Conservation (phyloP, 805 yeast genomes). For the Metschnikowia borealis region DNA sequence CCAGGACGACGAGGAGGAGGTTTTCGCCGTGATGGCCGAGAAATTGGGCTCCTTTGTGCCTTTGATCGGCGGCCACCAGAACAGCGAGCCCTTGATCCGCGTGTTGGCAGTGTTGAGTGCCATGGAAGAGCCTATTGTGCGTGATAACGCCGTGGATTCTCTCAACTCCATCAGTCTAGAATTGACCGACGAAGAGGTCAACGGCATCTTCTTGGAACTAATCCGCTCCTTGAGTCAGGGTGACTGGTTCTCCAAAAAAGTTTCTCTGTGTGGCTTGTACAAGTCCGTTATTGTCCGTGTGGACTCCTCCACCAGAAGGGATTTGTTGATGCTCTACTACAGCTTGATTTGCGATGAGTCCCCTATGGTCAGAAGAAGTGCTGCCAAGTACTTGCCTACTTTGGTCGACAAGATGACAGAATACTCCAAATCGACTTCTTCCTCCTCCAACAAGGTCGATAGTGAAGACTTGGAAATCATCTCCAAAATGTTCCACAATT, state of each 20-base stretch:
- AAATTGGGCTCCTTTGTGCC: slow-evolving; percentile 87
- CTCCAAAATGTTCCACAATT: slow-evolving; percentile 73
- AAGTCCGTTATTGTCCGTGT: slow-evolving; percentile 63
- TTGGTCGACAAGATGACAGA: slow-evolving; percentile 54
- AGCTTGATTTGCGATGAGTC: slow-evolving; percentile 84
- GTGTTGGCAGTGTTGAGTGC: slow-evolving; percentile 81
- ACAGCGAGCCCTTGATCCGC: slow-evolving; percentile 50
- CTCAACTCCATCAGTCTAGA: slow-evolving; percentile 65
- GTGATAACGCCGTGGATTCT: slow-evolving; percentile 91
- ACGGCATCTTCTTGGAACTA: slow-evolving; percentile 66
- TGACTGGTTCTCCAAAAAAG: slow-evolving; percentile 91
- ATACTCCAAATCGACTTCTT: slow-evolving; percentile 39
- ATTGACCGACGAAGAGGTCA: slow-evolving; percentile 59
- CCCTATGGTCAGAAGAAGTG: slow-evolving; percentile 96
- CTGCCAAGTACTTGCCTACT: slow-evolving; percentile 78
- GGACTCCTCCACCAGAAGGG: slow-evolving; percentile 50
- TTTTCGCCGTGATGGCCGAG: slow-evolving; percentile 87
- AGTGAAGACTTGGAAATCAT: slow-evolving; percentile 73
- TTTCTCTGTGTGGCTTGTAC: slow-evolving; percentile 87
- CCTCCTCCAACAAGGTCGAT: slow-evolving; percentile 30
- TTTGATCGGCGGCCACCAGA: slow-evolving; percentile 71
- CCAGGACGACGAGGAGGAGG: slow-evolving; percentile 98
- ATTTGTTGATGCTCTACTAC: slow-evolving; percentile 61
- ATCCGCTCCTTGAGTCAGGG: slow-evolving; percentile 77
- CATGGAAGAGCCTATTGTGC: slow-evolving; percentile 92